A percentile compares a stretch with the other conserved stretches of the same genome.
Conservation (phyloP, 1,284 basidiomycete species). For the Leccinum insolens region DNA sequence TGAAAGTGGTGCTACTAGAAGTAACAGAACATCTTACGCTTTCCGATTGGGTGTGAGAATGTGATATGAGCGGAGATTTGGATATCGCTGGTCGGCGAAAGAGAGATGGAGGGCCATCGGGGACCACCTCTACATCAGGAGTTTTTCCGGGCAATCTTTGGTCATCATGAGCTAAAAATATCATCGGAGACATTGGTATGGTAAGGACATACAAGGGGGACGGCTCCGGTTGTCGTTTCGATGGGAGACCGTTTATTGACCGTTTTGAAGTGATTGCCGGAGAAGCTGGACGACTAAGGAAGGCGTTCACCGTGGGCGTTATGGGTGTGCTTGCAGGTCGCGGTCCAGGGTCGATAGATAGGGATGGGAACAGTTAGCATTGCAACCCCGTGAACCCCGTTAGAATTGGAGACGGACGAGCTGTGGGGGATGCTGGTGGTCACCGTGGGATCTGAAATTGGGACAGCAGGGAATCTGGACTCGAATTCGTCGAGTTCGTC, state of each 20-base stretch:
- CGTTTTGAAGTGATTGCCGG: constrained; percentile 35
- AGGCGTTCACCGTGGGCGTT: constrained; percentile 55
- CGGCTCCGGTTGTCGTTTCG: constrained; percentile 22
- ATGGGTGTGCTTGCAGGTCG: constrained; percentile 76
- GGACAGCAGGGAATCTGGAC: constrained; percentile 52
- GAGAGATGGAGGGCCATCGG: constrained; percentile 37
- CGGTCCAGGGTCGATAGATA: constrained; percentile 58
- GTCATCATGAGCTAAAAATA: constrained; percentile 18
- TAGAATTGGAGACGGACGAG: no score
- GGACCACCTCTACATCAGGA: constrained; percentile 12
- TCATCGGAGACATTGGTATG: constrained; percentile 2
- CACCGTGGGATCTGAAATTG: constrained; percentile 24
- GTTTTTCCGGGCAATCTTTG: constrained; percentile 22
- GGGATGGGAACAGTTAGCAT: constrained; percentile 42
- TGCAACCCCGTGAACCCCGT: constrained; percentile 6
- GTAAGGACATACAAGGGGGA: constrained; percentile 22
- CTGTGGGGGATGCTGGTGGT: no score
- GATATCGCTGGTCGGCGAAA: constrained; percentile 40
- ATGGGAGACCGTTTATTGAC: constrained; percentile 24
- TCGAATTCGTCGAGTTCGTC: constrained; percentile 68
- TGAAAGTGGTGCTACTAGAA: constrained; percentile 11
- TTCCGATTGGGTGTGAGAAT: constrained; percentile 45
- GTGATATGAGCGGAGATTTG: constrained; percentile 44
- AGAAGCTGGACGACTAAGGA: constrained; percentile 63
- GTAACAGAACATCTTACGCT: constrained; percentile 37